These are phyloP conservation scores for Insectozyma bohioensis DNA, from an alignment of 1,139 yeast species.

Conservation along the genomic window DNA sequence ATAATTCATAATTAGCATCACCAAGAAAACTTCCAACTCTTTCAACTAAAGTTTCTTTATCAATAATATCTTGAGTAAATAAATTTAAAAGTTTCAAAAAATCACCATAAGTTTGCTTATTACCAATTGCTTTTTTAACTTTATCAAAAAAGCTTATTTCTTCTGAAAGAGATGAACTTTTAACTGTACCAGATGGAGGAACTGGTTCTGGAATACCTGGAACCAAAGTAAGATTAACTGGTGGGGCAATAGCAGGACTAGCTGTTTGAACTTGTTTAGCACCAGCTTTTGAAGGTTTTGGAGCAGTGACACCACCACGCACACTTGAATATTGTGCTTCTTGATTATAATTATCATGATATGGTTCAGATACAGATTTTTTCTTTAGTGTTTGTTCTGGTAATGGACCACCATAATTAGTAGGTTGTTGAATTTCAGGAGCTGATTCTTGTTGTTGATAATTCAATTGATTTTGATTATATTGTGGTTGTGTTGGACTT, in stretches of 20 bases:
- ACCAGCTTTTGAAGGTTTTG: constrained; percentile 10
- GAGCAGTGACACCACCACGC: background rate
- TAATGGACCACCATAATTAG: constrained; percentile 12
- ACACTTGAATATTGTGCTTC: background rate
- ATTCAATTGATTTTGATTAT: constrained; percentile 5
- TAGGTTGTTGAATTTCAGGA: constrained; percentile 3
- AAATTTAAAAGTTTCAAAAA: constrained; percentile 83
- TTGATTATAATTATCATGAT: constrained; percentile 21
- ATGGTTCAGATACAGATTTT: constrained; percentile 31
- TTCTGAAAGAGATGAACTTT: constrained; percentile 66
- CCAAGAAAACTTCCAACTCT: constrained; percentile 87
- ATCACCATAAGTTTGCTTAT: constrained; percentile 87
- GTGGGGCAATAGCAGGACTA: constrained; percentile 18
- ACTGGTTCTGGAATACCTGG: constrained; percentile 89
- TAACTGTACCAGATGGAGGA: constrained; percentile 55
- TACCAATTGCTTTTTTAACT: constrained; percentile 86
- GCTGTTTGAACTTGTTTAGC: constrained; percentile 4
- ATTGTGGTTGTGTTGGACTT: constrained; percentile 21
- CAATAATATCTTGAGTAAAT: constrained; percentile 88
- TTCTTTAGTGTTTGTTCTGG: constrained; percentile 23
- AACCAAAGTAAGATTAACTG: constrained; percentile 62
- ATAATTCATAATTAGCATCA: constrained; percentile 67
- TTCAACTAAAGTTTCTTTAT: constrained; percentile 76
- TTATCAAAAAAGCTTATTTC: constrained; percentile 90
- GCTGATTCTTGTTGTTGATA: constrained; percentile 1